These are phyloP conservation scores for Firmiana major DNA, from an alignment of 345 rosid genomes.

Conservation along the genomic window DNA sequence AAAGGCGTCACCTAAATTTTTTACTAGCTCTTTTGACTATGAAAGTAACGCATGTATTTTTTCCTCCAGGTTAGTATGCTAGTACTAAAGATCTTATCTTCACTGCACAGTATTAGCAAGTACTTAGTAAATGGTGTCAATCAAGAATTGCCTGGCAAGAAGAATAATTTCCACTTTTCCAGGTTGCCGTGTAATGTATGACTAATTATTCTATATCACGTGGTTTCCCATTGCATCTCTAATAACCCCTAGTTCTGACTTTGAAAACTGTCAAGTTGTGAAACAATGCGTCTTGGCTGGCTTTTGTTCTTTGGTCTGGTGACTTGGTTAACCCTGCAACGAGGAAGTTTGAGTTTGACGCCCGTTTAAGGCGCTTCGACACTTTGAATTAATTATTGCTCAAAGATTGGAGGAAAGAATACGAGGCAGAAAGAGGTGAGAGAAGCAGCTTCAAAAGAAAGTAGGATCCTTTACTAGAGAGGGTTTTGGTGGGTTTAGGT, in stretches of 20 bases:
- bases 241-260: neutral
- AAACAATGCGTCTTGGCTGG: neutral
- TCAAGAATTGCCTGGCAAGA: neutral
- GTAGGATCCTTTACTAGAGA: too few relatives aligned
- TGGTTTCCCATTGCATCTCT: neutral
- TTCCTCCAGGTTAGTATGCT: neutral
- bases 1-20: neutral
- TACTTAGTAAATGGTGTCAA: neutral
- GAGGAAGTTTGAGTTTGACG: too few relatives aligned
- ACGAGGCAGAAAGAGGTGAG: too few relatives aligned
- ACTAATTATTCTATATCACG: slow-evolving; percentile 4
- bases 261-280: neutral
- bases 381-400: too few relatives aligned
- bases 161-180: neutral
- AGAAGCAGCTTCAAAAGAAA: too few relatives aligned
- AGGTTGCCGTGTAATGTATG: neutral
- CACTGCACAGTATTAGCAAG: neutral
- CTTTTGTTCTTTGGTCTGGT: too few relatives aligned
- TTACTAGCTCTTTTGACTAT: neutral
- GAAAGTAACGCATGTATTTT: neutral
- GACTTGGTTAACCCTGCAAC: too few relatives aligned
- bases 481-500: too few relatives aligned
- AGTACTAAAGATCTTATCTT: neutral
- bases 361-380: too few relatives aligned
- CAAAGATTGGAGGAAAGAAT: too few relatives aligned